phyloP scores from a whole-genome alignment of 805 yeast species.

The Vanderwaltozyma yarrowii region DNA sequence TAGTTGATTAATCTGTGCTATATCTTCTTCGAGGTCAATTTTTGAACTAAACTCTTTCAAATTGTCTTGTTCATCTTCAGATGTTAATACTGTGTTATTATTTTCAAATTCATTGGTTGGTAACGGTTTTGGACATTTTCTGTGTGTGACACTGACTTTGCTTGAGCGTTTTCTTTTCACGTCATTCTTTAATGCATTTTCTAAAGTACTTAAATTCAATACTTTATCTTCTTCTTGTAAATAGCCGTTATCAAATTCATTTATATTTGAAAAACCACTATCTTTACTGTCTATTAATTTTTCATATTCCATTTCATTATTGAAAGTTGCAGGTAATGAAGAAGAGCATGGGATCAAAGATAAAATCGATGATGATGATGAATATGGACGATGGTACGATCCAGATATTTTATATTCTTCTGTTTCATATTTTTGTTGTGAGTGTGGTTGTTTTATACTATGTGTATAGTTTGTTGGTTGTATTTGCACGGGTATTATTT shows the following conservation, averaged over 20 bases:
- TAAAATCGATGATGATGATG: neutral
- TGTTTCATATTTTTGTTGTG: too few relatives aligned
- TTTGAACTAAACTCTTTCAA: too few relatives aligned
- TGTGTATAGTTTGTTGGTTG: too few relatives aligned
- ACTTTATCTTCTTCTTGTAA: constrained; percentile 17
- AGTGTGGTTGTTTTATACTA: too few relatives aligned
- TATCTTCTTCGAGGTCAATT: constrained; percentile 6
- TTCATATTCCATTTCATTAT: neutral
- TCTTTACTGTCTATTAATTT: too few relatives aligned
- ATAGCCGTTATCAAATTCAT: neutral
- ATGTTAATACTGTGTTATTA: too few relatives aligned
- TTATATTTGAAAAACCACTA: neutral
- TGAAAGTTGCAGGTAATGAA: neutral
- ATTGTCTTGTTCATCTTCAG: too few relatives aligned
- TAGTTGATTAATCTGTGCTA: neutral
- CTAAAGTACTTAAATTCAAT: constrained; percentile 12
- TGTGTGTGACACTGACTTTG: too few relatives aligned
- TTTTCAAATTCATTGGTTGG: neutral
- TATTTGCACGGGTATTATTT: too few relatives aligned
- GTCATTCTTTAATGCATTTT: constrained; percentile 14
- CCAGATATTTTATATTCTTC: too few relatives aligned
- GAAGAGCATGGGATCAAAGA: neutral
- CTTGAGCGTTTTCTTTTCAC: constrained; percentile 16
- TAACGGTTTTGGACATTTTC: neutral
- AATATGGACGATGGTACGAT: too few relatives aligned